Base-by-base conservation (phyloP, 1,284 basidiomycete species). In the Papiliotrema nemorosa region DNA sequence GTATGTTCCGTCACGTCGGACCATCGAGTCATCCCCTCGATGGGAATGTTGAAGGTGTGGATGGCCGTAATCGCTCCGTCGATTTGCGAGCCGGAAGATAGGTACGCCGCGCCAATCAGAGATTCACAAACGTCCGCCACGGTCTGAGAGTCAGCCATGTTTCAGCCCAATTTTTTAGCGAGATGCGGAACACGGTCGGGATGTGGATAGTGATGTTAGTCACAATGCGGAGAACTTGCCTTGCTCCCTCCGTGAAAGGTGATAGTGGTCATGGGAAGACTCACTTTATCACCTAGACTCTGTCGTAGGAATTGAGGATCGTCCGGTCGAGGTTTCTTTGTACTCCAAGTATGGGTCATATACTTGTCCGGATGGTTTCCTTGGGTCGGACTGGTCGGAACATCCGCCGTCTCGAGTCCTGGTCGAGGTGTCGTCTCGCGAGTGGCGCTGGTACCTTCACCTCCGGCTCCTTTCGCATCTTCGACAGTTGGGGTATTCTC, bases 121-220 rank as follows among this genome's bases (percentile, higher is more conserved):
- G 70, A 61, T 54, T 72, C 70, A 0, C 57, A 53, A 1, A 72
- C 65, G 44, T 72, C 70, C 5, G 70, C 70, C 1, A 70, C 43
- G 13, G 61, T 52, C 70, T 72, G 35, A 3, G 5, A 5, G 24
- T 47, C 22, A 39, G 36, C 18, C n/a, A n/a, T 14, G 22, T 7
- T 22, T 31, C 39, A 42, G 18, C 35, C 55, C 46, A 52, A 41
- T 50, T n/a, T n/a, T n/a, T n/a, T n/a, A n/a, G n/a, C n/a, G n/a
- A n/a, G n/a, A n/a, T n/a, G n/a, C n/a, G n/a, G n/a, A n/a, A n/a
- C n/a, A n/a, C n/a, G n/a, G n/a, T n/a, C n/a, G n/a, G n/a, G n/a
- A n/a, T n/a, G n/a, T n/a, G n/a, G n/a, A n/a, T n/a, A n/a, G n/a
- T n/a, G n/a, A n/a, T n/a, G n/a, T n/a, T n/a, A n/a, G n/a, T n/a